Evolutionary conservation across 2,329 filamentous ascomycete species (phyloP).

Genomic region (Fusarium pilosicola): DNA sequence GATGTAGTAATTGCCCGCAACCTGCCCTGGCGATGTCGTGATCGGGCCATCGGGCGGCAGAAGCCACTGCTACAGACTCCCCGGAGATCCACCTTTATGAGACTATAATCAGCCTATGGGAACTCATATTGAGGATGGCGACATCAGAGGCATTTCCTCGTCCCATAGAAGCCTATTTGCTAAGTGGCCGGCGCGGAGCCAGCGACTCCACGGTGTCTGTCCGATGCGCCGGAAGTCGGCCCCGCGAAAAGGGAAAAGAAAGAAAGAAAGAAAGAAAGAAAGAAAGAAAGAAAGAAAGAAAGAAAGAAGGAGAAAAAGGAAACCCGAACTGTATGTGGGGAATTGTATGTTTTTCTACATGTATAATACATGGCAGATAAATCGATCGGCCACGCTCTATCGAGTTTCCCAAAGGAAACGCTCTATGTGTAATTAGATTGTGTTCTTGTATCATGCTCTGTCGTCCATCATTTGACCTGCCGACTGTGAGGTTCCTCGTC

Average conservation of each 20-base stretch:
- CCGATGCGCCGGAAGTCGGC: constrained; percentile 42
- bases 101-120: constrained; percentile 24
- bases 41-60: constrained; percentile 37
- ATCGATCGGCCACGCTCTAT: neutral
- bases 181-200: constrained; percentile 15
- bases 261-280: neutral
- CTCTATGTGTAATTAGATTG: constrained; percentile 25
- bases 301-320: neutral
- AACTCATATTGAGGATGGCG: constrained; percentile 28
- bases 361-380: neutral
- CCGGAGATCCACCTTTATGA: constrained; percentile 1
- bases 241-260: neutral
- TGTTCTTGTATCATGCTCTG: neutral
- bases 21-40: constrained; percentile 30
- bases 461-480: neutral
- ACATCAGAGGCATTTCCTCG: constrained; percentile 25
- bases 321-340: neutral
- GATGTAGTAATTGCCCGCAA: constrained; percentile 8
- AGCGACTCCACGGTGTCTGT: constrained; percentile 18
- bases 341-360: neutral
- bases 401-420: neutral
- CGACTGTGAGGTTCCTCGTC: constrained; percentile 7
- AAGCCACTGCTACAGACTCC: constrained; percentile 26
- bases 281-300: neutral
- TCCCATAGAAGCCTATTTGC: constrained; percentile 20